A percentile compares a stretch with the other conserved stretches of the same genome.
Conservation (phyloP, 2,329 filamentous ascomycete genomes). For the Clarireedia sp. region DNA sequence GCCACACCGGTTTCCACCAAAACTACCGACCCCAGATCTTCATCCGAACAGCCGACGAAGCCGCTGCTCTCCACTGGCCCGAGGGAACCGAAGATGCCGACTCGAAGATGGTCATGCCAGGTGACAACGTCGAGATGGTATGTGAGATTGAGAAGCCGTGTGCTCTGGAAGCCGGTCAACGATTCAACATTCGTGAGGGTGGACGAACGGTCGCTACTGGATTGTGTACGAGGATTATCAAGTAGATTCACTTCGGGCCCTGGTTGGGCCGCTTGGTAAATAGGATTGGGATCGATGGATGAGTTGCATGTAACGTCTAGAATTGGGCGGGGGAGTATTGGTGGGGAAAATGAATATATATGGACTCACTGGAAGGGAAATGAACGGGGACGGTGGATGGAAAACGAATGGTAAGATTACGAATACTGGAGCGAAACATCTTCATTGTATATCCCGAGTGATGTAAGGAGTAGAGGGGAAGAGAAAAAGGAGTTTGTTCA, state of each 20-base stretch:
- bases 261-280: background rate
- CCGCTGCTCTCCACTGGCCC: constrained; percentile 74
- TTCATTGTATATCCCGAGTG: background rate
- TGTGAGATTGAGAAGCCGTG: constrained; percentile 77
- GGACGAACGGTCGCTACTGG: constrained; percentile 82
- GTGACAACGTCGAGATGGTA: constrained; percentile 98
- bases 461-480: background rate
- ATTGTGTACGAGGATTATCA: constrained; percentile 65
- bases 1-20: constrained; percentile 88
- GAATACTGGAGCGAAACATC: background rate
- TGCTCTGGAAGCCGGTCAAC: constrained; percentile 83
- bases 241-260: constrained; percentile 26
- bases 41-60: constrained; percentile 83
- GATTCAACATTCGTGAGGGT: constrained; percentile 98
- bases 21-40: constrained; percentile 98
- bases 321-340: background rate
- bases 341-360: background rate
- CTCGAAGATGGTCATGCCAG: constrained; percentile 87
- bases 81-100: constrained; percentile 67
- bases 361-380: background rate
- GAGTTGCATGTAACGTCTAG: background rate
- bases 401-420: background rate
- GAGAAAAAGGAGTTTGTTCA: constrained; percentile 9
- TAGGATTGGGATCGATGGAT: background rate
- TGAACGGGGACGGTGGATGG: background rate